Evolutionary conservation across 148 eudicot species (phyloP).

Genomic region (Rhododendron griersonianum): DNA sequence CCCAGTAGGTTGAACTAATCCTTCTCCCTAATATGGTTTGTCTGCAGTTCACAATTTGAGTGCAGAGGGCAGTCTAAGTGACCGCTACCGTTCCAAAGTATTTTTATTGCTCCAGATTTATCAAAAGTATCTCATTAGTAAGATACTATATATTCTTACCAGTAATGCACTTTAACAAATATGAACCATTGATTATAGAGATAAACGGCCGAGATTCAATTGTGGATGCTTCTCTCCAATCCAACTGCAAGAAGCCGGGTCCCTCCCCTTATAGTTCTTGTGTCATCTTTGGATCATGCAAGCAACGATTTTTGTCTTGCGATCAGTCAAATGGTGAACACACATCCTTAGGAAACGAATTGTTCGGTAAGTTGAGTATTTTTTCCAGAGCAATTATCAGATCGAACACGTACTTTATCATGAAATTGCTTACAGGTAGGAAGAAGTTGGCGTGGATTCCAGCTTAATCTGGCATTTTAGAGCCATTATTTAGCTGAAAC

Average conservation of each 20-base stretch:
- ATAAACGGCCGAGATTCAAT: too few species aligned
- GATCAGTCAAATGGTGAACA: background rate
- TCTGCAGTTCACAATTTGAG: too few species aligned
- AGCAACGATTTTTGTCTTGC: background rate
- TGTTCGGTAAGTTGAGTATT: too few species aligned
- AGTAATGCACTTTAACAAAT: too few species aligned
- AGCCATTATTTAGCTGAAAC: background rate
- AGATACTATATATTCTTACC: too few species aligned
- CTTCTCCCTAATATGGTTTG: background rate
- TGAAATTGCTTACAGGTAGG: background rate
- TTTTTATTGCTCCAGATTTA: too few species aligned
- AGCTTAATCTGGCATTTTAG: background rate
- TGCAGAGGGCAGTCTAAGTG: too few species aligned
- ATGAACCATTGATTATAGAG: too few species aligned
- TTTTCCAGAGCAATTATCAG: background rate
- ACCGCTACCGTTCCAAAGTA: too few species aligned
- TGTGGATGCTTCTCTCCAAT: too few species aligned
- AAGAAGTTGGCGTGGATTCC: background rate
- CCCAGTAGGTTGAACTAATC: background rate
- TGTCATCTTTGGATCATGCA: background rate
- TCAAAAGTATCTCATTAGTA: too few species aligned
- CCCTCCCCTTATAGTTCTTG: background rate
- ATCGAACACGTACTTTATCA: background rate
- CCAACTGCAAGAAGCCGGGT: too few species aligned
- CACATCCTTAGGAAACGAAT: background rate